A percentile compares a stretch with the other conserved stretches of the same genome.
Evolutionary conservation across 129 eudicot genomes (phyloP).

Genomic region (Dittrichia graveolens): DNA sequence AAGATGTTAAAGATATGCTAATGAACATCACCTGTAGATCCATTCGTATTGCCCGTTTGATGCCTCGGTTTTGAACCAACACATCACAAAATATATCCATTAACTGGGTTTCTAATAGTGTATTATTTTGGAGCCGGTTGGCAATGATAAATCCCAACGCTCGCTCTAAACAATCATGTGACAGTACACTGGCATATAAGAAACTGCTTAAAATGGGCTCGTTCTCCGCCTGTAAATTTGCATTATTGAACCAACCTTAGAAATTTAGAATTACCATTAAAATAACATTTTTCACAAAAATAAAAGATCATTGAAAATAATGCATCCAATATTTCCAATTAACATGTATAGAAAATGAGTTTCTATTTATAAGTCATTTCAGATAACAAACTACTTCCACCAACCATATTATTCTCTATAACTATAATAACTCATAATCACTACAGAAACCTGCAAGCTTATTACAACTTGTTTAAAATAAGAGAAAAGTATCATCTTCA

Average conservation of each 20-base stretch:
- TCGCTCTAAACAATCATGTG: constrained; percentile 68
- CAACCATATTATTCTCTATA: neutral
- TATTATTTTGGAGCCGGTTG: constrained; percentile 64
- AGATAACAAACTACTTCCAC: constrained; percentile 18
- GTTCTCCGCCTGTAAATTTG: constrained; percentile 64
- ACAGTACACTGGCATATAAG: constrained; percentile 64
- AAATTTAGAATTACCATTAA: constrained; percentile 15
- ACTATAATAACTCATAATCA: constrained; percentile 13
- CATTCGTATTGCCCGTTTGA: constrained; percentile 56
- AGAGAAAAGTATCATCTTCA: constrained; percentile 12
- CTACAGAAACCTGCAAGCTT: neutral
- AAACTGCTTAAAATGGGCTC: constrained; percentile 77
- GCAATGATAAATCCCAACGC: constrained; percentile 67
- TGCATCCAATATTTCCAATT: neutral
- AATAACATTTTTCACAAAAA: neutral
- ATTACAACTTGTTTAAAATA: neutral
- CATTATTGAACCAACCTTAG: constrained; percentile 22
- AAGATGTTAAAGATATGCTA: neutral
- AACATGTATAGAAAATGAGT: constrained; percentile 12
- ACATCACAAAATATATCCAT: constrained; percentile 70
- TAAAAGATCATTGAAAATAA: neutral
- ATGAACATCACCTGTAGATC: constrained; percentile 60
- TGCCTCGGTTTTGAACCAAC: constrained; percentile 55
- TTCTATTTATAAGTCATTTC: neutral
- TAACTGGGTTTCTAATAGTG: constrained; percentile 63